Conservation (phyloP, 192 early-diverging fungal species). For the Umbelopsis sp. region DNA sequence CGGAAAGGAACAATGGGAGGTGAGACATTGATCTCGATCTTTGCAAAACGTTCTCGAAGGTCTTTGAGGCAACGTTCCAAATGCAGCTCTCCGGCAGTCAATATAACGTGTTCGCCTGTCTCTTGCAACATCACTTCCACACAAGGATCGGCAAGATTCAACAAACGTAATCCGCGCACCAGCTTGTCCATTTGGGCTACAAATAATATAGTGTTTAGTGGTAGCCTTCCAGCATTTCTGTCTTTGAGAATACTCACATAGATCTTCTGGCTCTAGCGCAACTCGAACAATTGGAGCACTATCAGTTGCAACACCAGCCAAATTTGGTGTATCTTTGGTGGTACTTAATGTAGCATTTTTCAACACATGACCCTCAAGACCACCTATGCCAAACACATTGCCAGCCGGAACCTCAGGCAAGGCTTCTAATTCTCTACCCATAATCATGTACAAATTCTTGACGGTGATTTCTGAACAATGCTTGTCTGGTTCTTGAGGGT, state of each 20-base stretch:
- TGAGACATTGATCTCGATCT: slow-evolving; percentile 91
- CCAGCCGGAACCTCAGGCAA: slow-evolving; percentile 90
- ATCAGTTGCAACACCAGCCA: slow-evolving; percentile 68
- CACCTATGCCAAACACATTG: slow-evolving; percentile 94
- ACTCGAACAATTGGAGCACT: slow-evolving; percentile 94
- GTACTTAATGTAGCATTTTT: slow-evolving; percentile 93
- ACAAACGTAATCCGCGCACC: slow-evolving; percentile 79
- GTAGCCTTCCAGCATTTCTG: not conserved
- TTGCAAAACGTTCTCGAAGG: slow-evolving; percentile 91
- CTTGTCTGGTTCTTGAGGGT: slow-evolving; percentile 59
- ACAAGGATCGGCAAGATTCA: slow-evolving; percentile 95
- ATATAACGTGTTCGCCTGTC: slow-evolving; percentile 96
- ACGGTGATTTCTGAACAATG: slow-evolving; percentile 76
- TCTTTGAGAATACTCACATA: slow-evolving; percentile 44
- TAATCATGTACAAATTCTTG: slow-evolving; percentile 87
- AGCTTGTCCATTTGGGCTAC: slow-evolving; percentile 81
- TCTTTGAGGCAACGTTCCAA: slow-evolving; percentile 95
- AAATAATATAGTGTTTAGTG: not conserved
- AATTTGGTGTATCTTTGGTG: slow-evolving; percentile 71
- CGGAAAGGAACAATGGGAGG: slow-evolving; percentile 96
- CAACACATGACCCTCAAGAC: slow-evolving; percentile 85
- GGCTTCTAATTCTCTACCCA: slow-evolving; percentile 92
- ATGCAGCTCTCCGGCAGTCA: slow-evolving; percentile 97
- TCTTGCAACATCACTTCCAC: slow-evolving; percentile 92
- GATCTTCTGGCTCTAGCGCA: slow-evolving; percentile 91